A percentile compares a stretch with the other conserved stretches of the same genome.
These are phyloP conservation scores for Blastobotrys elegans DNA, from an alignment of 1,139 yeast species.

Conservation along the genomic window DNA sequence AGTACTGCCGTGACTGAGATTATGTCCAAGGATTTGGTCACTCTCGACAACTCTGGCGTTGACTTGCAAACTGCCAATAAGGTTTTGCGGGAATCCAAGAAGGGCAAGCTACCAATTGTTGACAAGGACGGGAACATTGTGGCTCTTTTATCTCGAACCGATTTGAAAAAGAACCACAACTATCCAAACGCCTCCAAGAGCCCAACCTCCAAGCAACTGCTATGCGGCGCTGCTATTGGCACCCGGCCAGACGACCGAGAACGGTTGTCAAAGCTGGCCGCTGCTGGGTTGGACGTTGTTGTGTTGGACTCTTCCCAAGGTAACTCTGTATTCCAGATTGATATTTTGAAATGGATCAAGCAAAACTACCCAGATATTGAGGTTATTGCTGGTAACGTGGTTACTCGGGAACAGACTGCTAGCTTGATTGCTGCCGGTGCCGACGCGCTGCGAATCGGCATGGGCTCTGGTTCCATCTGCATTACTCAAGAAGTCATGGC, in stretches of 20 bases:
- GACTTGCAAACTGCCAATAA: conserved; percentile 83
- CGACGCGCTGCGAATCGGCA: conserved; percentile 97
- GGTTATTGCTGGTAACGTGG: conserved; percentile 97
- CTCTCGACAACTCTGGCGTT: conserved; percentile 59
- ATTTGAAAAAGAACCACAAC: conserved; percentile 90
- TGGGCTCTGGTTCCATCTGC: conserved; percentile 99
- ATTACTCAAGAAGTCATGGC: conserved; percentile 99
- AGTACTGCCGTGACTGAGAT: conserved; percentile 60
- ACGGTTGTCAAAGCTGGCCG: conserved; percentile 79
- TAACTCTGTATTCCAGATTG: conserved; percentile 88
- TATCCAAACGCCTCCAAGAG: conserved; percentile 96
- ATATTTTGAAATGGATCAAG: conserved; percentile 92
- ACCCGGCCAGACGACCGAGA: conserved; percentile 84
- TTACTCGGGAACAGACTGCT: conserved; percentile 98
- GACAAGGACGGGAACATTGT: conserved; percentile 72
- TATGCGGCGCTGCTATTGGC: conserved; percentile 99
- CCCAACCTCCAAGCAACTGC: conserved; percentile 84
- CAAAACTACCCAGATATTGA: conserved; percentile 69
- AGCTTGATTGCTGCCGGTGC: conserved; percentile 92
- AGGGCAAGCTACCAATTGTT: conserved; percentile 95
- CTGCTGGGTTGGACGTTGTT: conserved; percentile 96
- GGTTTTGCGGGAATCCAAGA: conserved; percentile 84
- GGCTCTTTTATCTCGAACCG: conserved; percentile 90
- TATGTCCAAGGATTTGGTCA: conserved; percentile 86
- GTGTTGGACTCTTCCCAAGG: conserved; percentile 97